Base-by-base conservation (phyloP, 192 early-diverging fungal genomes). In the Irineochytrium annulatum region DNA sequence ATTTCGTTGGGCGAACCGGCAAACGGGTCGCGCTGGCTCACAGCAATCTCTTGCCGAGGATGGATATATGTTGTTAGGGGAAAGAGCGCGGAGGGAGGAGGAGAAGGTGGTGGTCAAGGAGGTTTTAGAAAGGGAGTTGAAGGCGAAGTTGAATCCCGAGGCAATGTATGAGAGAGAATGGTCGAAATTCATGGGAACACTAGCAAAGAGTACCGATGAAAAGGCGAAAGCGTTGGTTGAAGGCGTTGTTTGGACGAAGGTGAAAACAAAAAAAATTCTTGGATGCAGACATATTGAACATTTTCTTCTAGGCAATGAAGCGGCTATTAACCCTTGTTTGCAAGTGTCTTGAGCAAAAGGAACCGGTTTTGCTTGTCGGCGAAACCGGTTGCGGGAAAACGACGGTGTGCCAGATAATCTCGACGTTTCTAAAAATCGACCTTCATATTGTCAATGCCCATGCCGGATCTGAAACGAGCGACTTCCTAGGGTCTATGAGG, bases 301-400 rank as follows among this genome's bases (percentile, higher is more conserved):
- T 1, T 1, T 33, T 44, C 34, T 55, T 43, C 43, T 46, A 67
- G 65, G 86, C 94, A 1, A 96, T 97, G 92, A 85, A 89, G 52
- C 71, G 92, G 39, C 72, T 95, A 45, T 94, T 97, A 59, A 85
- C 85, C 22, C 73, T 99, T 22, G 91, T 94, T 13, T 81, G 82
- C 20, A 81, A 87, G 35, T 94, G 89, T 49, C 70, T 95, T 43
- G 65, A 76, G 20, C 84, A 87, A 72, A 78, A 85, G 53, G 97
- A 99, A 65, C 94, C 97, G 16, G 89, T 97, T 27, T 70, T 99
- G 32, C 77, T 99, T 3, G 91, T 99, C 3, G 97, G 97, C 46
- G 97, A 97, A 64, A 97, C 97, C 19, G 97, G 97, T n/a, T 89
- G 89, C 67, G 97, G 95, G 49, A 99, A 97, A 69, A 99, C 97